Evolutionary conservation across 2,329 filamentous ascomycete species (phyloP), one percentile per base, ranked within the genome.

Genomic region (Talaromyces pinophilus): DNA sequence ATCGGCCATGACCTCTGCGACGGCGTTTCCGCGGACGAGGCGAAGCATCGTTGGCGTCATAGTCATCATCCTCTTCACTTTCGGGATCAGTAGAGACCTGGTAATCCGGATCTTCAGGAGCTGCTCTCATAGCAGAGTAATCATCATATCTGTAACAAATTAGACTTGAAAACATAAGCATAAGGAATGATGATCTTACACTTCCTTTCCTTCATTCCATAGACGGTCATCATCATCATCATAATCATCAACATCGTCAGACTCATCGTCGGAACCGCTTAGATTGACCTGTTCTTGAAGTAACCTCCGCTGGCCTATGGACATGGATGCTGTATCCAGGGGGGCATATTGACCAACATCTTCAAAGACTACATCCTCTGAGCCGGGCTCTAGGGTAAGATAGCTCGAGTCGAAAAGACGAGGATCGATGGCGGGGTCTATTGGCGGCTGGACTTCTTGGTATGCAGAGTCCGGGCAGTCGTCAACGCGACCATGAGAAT

Each of bases 1-100:
- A 78, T 8, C 70, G 73, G 1, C 77, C 76, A 19, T 70, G 73
- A 30, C 73, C 70, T 66, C 73, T 71, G 28, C 76, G 74, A 28
- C 73, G 75, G 5, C 75, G 74, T 19, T 74, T 72, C 38, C 77
- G 74, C 25, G 72, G 71, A 40, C 75, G 71, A 52, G 68, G 68
- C 60, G 68, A 70, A 8, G 65, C 30, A 10, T 65, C 42, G 8
- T 25, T 28, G 59, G 73, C 73, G 15, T 73, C 72, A 5, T 69
- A 69, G 7, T 62, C 68, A 50, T 69, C 68, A 25, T 69, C 66
- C 54, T 73, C 74, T 25, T 73, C 72, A 6, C 69, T 70, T 5
- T 67, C 68, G 42, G 69, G 66, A 33, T 69, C 68, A 22, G 33
- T 48, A 19, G 69, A 61, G 19, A 55, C 60, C 33, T 66, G 35